Base-by-base conservation (phyloP, 2,329 filamentous ascomycete species). In the Colletotrichum zoysiae region DNA sequence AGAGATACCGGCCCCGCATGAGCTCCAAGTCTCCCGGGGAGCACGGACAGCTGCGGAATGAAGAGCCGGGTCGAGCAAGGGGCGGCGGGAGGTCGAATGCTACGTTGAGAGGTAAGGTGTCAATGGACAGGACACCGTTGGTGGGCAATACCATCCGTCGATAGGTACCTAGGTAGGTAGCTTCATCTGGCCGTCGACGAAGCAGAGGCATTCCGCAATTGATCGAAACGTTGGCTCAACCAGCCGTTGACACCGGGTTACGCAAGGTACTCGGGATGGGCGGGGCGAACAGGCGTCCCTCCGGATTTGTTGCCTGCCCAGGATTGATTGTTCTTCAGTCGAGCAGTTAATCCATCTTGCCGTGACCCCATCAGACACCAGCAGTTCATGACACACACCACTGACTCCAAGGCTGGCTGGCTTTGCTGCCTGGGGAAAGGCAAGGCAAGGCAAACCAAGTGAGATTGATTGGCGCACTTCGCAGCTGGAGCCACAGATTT, bases 21-120 rank as follows among this genome's bases (percentile, higher is more conserved):
- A 72, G 70, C 70, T 72, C 35, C 53, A 69, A 53, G 44, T 26
- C 58, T 42, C 38, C 58, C 65, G 59, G 65, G 57, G 59, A 14
- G 70, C 70, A 72, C 65, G 55, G 70, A 72, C 65, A 62, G 50
- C 59, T 42, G 55, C 70, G 70, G 59, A 38, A 70, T 61, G 55
- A 70, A 60, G 57, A 72, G 60, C 38, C 59, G 40, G 69, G 59
- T 69, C 58, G 60, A 56, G 65, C 60, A 63, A 72, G 59, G 59
- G 59, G 60, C 65, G 65, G 51, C 58, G 65, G 58, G 44, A 58
- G 69, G 51, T 65, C 65, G 69, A 58, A 33, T 71, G 65, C 70
- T 59, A 71, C 70, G 26, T 59, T 70, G 33, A 6, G 30, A 30
- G 30, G 30, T 30, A 30, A 30, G 30, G 35, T 63, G 23, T 38